phyloP scores from a whole-genome alignment of 83 land plant genomes.

The Diphasiastrum complanatum region DNA sequence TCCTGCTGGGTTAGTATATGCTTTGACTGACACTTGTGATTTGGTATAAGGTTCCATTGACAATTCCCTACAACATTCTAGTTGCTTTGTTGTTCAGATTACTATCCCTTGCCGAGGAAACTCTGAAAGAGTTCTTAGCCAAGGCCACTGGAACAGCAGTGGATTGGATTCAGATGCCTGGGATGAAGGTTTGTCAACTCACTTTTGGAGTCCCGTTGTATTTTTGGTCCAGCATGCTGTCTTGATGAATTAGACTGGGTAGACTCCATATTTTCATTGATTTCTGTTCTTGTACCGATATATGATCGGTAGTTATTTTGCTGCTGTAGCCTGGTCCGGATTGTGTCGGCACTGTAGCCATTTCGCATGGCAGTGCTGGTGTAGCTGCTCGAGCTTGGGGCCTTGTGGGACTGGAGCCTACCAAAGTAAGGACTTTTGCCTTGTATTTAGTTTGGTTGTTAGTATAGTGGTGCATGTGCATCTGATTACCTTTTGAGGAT shows the following conservation, averaged over 20 bases:
- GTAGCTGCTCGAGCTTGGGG: constrained; percentile 96
- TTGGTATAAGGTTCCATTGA: background rate
- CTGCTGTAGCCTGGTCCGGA: constrained; percentile 95
- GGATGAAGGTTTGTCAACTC: constrained; percentile 62
- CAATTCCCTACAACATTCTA: background rate
- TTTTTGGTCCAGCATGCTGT: too few relatives aligned
- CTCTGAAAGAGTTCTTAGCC: constrained; percentile 71
- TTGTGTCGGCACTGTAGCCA: constrained; percentile 84
- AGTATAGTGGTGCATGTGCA: too few relatives aligned
- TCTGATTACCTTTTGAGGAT: too few relatives aligned
- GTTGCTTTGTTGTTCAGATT: constrained; percentile 32
- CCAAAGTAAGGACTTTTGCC: constrained; percentile 45
- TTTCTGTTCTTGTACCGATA: background rate
- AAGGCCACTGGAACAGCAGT: constrained; percentile 88
- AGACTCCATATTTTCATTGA: constrained; percentile 1
- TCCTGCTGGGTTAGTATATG: constrained; percentile 58
- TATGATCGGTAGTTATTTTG: background rate
- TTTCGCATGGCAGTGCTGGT: constrained; percentile 79
- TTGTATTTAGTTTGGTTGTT: too few relatives aligned
- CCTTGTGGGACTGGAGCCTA: constrained; percentile 77
- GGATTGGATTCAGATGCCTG: constrained; percentile 90
- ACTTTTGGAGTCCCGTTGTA: too few relatives aligned
- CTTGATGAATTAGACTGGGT: background rate
- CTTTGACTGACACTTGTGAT: background rate
- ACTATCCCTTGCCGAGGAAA: constrained; percentile 69